Percentiles rank a stretch among this genome's conserved stretches.
These are phyloP conservation scores for Curvularia sp. DNA, from an alignment of 2,329 filamentous ascomycete genomes.

Conservation along the genomic window DNA sequence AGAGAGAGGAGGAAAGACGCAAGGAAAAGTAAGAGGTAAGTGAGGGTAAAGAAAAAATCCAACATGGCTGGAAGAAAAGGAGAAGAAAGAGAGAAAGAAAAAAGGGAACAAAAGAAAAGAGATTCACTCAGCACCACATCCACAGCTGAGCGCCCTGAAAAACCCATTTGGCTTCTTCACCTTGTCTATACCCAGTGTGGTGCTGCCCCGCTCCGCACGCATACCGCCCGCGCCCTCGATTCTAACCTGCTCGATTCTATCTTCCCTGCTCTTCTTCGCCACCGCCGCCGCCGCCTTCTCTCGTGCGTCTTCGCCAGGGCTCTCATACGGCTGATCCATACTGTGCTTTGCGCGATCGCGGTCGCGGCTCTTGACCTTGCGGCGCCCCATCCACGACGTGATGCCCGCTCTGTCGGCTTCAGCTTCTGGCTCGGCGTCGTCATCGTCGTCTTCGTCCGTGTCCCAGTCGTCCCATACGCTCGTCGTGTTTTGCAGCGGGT, in stretches of 20 bases:
- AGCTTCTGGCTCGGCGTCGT: slow-evolving; percentile 19
- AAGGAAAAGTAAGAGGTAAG: background rate
- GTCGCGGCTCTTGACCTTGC: slow-evolving; percentile 16
- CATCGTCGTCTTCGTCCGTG: slow-evolving; percentile 38
- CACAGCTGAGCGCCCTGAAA: slow-evolving; percentile 46
- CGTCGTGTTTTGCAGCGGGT: slow-evolving; percentile 38
- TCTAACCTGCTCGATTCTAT: slow-evolving; percentile 10
- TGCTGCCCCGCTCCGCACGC: too few species aligned
- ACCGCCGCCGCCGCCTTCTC: background rate
- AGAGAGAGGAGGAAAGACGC: background rate
- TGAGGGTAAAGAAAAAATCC: background rate
- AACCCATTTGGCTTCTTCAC: slow-evolving; percentile 37
- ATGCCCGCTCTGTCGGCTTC: slow-evolving; percentile 25
- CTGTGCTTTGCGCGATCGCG: slow-evolving; percentile 18
- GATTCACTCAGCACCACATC: slow-evolving; percentile 25
- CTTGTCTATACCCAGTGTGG: slow-evolving; percentile 19
- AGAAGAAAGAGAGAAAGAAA: background rate
- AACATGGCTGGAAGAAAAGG: background rate
- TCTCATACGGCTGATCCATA: slow-evolving; percentile 22
- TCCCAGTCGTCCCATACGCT: slow-evolving; percentile 51
- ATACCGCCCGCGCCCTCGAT: slow-evolving; percentile 8
- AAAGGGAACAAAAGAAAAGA: background rate
- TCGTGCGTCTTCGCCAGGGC: slow-evolving; percentile 11
- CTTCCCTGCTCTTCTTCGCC: slow-evolving; percentile 12
- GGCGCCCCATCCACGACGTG: slow-evolving; percentile 34